Evolutionary conservation across 164 flowering plant species (phyloP), one percentile per base, ranked within the genome.

Genomic region (Houttuynia cordata): DNA sequence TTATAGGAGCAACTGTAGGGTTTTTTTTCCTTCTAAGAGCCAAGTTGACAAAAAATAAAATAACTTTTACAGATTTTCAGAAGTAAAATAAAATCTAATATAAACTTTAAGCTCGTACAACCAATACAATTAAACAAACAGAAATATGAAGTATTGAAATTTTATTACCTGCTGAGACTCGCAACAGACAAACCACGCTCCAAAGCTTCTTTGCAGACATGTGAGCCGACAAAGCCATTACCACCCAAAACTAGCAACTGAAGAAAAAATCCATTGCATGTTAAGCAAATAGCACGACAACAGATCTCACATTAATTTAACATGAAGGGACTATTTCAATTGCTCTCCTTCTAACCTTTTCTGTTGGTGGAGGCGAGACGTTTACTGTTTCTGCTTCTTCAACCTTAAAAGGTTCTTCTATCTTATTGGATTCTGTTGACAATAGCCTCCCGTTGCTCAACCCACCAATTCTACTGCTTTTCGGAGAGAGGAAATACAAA

Each of bases 151-250:
- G 37, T 30, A 6, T 30, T 30, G 13, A 56, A 56, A 13, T 53
- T 10, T 14, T 42, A 14, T 59, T 82, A 93, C 98, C 98, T 93
- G 91, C 90, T 93, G 52, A 89, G 77, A 75, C 98, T 89, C 24
- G 88, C 75, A 34, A 93, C 94, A 57, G 83, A 56, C 50, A 89
- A 62, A 25, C 97, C 97, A 59, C 76, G 84, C 58, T 79, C 71
- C 59, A 89, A 40, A 63, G 98, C 97, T 78, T 86, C 96, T 71
- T 67, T 80, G 76, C 91, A 86, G 37, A 93, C 67, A 73, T 93
- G 89, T 54, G 98, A 93, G 21, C 98, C 98, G 67, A 93, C 96
- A 80, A 93, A 93, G 57, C 98, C 98, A 78, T 84, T 93, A 59
- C 98, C 97, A 41, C 98, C 98, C 62, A 93, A 68, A 64, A 93